Evolutionary conservation across 2,329 filamentous ascomycete species (phyloP).

Genomic region (Apiospora saccharicola): DNA sequence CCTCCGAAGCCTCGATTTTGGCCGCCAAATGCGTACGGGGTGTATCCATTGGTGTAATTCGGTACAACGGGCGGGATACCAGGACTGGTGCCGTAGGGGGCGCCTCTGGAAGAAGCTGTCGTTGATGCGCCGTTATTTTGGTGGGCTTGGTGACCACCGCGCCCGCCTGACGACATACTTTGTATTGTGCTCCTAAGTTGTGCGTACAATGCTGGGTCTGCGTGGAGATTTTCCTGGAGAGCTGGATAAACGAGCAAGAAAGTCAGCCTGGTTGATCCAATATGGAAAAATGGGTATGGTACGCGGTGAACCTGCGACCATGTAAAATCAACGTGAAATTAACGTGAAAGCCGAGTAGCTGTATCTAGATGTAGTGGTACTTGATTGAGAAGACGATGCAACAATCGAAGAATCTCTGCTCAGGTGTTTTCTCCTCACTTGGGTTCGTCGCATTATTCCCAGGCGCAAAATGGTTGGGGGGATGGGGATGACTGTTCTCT

Average conservation of each 20-base stretch:
- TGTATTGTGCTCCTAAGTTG: conserved; percentile 28
- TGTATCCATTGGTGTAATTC: not conserved
- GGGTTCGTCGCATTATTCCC: not conserved
- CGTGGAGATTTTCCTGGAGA: conserved; percentile 34
- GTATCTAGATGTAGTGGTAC: not conserved
- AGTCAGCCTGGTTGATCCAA: conserved; percentile 18
- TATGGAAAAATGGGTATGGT: conserved; percentile 2
- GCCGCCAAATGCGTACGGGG: not conserved
- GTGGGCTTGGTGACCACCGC: conserved; percentile 19
- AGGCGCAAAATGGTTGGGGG: conserved; percentile 16
- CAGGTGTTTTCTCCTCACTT: not conserved
- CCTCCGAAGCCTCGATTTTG: conserved; percentile 23
- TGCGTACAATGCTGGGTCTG: conserved; percentile 32
- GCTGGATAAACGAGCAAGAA: conserved; percentile 30
- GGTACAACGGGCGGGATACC: not conserved
- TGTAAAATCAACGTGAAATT: not conserved
- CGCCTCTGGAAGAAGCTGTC: not conserved
- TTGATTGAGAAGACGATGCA: not conserved
- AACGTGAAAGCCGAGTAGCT: not conserved
- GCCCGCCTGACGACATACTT: conserved; percentile 25
- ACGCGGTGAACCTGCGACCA: not conserved
- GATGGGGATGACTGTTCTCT: not conserved
- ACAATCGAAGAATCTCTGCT: not conserved
- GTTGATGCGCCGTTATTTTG: conserved; percentile 23
- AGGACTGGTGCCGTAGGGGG: conserved; percentile 1